Percentiles rank a stretch among this genome's conserved stretches.
phyloP scores from a whole-genome alignment of 2,329 filamentous ascomycete genomes.

The Fusarium keratoplasticum region DNA sequence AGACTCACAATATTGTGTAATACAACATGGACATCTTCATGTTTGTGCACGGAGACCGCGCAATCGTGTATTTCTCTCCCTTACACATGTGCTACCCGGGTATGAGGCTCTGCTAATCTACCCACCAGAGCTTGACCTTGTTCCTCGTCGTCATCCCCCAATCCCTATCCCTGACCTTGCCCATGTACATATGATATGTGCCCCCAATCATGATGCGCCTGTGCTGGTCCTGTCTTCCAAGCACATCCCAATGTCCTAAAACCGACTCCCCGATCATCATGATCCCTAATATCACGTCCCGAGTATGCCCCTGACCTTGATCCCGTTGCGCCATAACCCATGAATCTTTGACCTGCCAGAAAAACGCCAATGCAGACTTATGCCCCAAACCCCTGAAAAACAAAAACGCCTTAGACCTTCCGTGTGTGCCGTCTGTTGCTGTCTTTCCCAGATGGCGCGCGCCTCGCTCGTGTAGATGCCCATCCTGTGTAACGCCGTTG shows the following conservation, averaged over 20 bases:
- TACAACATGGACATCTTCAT: background rate
- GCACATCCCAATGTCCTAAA: slow-evolving; percentile 12
- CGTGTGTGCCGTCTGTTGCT: slow-evolving; percentile 1
- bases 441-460: slow-evolving; percentile 24
- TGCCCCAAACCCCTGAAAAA: background rate
- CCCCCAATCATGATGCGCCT: slow-evolving; percentile 9
- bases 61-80: background rate
- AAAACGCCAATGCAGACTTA: slow-evolving; percentile 7
- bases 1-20: background rate
- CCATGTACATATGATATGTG: background rate
- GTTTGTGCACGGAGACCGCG: background rate
- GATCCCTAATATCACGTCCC: background rate
- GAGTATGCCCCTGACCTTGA: slow-evolving; percentile 15
- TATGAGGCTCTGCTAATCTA: slow-evolving; percentile 19
- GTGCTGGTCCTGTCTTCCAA: slow-evolving; percentile 37
- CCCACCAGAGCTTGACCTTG: background rate
- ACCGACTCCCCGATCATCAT: slow-evolving; percentile 13
- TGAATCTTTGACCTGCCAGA: background rate
- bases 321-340: slow-evolving; percentile 21
- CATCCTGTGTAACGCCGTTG: slow-evolving; percentile 34
- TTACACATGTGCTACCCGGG: background rate
- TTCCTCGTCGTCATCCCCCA: background rate
- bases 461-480: slow-evolving; percentile 38
- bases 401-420: slow-evolving; percentile 26
- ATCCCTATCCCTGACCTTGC: slow-evolving; percentile 1